Conservation (phyloP, 2,329 filamentous ascomycete species). For the Pseudodiploospora longispora region DNA sequence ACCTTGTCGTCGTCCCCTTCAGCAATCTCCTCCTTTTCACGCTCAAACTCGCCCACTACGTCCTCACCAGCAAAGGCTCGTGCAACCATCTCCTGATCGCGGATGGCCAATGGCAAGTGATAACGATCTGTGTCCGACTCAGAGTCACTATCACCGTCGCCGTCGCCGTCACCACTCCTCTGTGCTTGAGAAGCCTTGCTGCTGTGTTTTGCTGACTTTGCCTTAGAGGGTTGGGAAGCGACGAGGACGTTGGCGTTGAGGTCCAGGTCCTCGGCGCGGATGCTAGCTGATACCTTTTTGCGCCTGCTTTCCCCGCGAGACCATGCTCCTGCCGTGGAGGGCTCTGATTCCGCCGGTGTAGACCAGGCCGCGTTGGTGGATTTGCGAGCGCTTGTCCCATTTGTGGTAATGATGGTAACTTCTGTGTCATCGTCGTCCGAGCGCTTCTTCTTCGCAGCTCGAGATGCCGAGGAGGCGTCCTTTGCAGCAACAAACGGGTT, state of each 20-base stretch:
- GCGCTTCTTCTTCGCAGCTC: constrained; percentile 20
- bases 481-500: constrained; percentile 22
- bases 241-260: constrained; percentile 28
- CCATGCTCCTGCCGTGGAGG: constrained; percentile 32
- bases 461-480: constrained; percentile 4
- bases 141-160: constrained; percentile 24
- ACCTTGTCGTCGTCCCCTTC: constrained; percentile 77
- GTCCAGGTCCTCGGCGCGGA: constrained; percentile 31
- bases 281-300: constrained; percentile 29
- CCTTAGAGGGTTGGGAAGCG: constrained; percentile 20
- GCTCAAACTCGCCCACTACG: constrained; percentile 69
- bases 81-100: constrained; percentile 62
- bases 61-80: constrained; percentile 85
- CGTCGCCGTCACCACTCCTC: constrained; percentile 9
- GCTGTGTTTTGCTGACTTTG: constrained; percentile 19
- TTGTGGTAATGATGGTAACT: constrained; percentile 18
- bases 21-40: constrained; percentile 65
- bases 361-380: constrained; percentile 14
- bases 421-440: constrained; percentile 18
- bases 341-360: constrained; percentile 14
- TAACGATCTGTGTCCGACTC: constrained; percentile 39
- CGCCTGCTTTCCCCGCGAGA: constrained; percentile 29
- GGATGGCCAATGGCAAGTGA: constrained; percentile 49
- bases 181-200: constrained; percentile 6
- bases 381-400: constrained; percentile 10